phyloP scores from a whole-genome alignment of 2,329 filamentous ascomycete genomes.

The Colletotrichum phormii region DNA sequence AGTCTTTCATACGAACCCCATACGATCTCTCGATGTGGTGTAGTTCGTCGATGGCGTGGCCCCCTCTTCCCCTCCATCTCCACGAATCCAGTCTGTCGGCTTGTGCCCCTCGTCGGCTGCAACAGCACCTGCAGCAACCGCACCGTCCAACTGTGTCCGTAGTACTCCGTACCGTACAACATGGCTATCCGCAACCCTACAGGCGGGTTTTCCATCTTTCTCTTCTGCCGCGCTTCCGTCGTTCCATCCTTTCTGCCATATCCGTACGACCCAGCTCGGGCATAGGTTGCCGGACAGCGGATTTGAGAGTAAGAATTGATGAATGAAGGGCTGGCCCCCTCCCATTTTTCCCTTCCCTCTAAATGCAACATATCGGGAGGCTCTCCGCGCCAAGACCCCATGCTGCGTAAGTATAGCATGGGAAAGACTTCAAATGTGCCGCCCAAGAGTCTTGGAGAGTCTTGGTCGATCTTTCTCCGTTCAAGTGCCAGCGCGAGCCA shows the following conservation, averaged over 20 bases:
- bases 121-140: conserved; percentile 28
- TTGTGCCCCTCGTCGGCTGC: conserved; percentile 29
- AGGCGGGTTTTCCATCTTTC: conserved; percentile 14
- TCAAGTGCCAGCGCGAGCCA: conserved; percentile 24
- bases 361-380: conserved; percentile 12
- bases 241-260: conserved; percentile 14
- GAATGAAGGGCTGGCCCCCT: neutral
- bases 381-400: conserved; percentile 4
- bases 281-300: neutral
- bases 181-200: conserved; percentile 14
- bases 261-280: conserved; percentile 16
- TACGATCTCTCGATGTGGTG: neutral
- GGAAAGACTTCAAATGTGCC: conserved; percentile 18
- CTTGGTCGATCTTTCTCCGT: conserved; percentile 32
- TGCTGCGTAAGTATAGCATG: conserved; percentile 1
- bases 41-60: neutral
- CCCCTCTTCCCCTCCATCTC: conserved; percentile 26
- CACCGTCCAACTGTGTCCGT: neutral
- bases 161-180: conserved; percentile 24
- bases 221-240: conserved; percentile 29
- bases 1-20: neutral
- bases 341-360: neutral
- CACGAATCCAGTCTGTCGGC: conserved; percentile 31
- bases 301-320: neutral
- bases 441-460: conserved; percentile 35